Percentiles rank a stretch among this genome's conserved stretches.
These are phyloP conservation scores for maize (Zea mays) DNA, from an alignment of 176 grass and related monocot genomes.

Conservation along the genomic window DNA sequence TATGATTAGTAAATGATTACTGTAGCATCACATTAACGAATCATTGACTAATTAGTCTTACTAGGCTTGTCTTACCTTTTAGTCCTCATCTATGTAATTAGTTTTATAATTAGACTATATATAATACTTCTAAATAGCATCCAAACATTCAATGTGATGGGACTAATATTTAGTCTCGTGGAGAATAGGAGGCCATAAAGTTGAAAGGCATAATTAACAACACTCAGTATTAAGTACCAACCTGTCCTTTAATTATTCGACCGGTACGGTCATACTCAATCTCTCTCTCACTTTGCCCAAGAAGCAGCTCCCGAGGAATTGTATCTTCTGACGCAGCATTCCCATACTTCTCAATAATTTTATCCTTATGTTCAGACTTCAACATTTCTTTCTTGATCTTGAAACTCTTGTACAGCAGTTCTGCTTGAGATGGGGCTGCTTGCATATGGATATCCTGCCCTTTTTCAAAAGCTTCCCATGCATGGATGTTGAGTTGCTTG, in stretches of 20 bases:
- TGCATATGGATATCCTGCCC: slow-evolving; percentile 98
- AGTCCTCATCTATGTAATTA: too few relatives aligned
- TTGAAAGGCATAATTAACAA: not conserved
- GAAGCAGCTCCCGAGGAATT: slow-evolving; percentile 79
- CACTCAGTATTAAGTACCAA: slow-evolving; percentile 5
- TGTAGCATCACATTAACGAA: too few relatives aligned
- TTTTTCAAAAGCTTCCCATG: slow-evolving; percentile 94
- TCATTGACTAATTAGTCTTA: too few relatives aligned
- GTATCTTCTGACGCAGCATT: slow-evolving; percentile 85
- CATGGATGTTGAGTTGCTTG: slow-evolving; percentile 85
- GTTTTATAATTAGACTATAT: too few relatives aligned
- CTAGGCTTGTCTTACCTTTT: too few relatives aligned
- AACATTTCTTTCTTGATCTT: slow-evolving; percentile 82
- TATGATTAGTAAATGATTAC: too few relatives aligned
- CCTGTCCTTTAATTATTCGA: slow-evolving; percentile 92
- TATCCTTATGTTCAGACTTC: slow-evolving; percentile 82
- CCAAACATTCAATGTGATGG: too few relatives aligned
- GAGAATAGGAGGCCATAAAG: slow-evolving; percentile 5
- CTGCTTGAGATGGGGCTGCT: slow-evolving; percentile 91
- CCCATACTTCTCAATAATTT: slow-evolving; percentile 90
- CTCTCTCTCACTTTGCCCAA: slow-evolving; percentile 94
- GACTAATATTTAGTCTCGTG: too few relatives aligned
- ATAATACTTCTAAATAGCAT: not conserved
- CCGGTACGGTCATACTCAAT: slow-evolving; percentile 89
- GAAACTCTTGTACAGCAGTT: slow-evolving; percentile 80